These are phyloP conservation scores for Cardamine chenopodiifolia DNA, from an alignment of 345 rosid species.

Conservation along the genomic window DNA sequence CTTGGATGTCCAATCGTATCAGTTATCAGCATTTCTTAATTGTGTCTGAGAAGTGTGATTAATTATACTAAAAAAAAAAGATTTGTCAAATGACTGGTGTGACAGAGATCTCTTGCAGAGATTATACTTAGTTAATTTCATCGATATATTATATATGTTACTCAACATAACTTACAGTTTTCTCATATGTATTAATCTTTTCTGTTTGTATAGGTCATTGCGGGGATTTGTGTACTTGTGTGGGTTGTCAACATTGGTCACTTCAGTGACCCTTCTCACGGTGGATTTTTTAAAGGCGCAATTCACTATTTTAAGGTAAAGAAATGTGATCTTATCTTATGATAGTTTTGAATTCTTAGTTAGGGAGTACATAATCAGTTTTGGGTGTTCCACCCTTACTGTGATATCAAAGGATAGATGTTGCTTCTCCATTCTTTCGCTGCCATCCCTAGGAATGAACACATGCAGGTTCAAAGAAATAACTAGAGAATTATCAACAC, in stretches of 20 bases:
- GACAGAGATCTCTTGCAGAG: constrained; percentile 18
- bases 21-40: constrained; percentile 20
- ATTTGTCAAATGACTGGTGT: constrained; percentile 19
- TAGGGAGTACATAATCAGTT: constrained; percentile 4
- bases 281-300: constrained; percentile 94
- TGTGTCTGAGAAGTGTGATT: constrained; percentile 9
- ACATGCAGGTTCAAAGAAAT: constrained; percentile 1
- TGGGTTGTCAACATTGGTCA: constrained; percentile 99
- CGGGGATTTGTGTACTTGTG: constrained; percentile 92
- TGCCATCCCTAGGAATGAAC: constrained; percentile 16
- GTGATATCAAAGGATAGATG: constrained; percentile 19
- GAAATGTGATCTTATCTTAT: constrained; percentile 8
- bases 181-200: constrained; percentile 20
- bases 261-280: constrained; percentile 94
- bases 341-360: constrained; percentile 16
- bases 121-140: constrained; percentile 15
- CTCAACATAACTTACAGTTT: constrained; percentile 9
- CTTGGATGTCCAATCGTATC: constrained; percentile 11
- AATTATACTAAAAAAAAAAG: neutral
- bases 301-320: constrained; percentile 97
- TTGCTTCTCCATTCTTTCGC: constrained; percentile 17
- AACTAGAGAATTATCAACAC: constrained; percentile 2
- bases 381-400: constrained; percentile 18
- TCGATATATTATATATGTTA: constrained; percentile 5
- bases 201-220: constrained; percentile 73